A percentile compares a stretch with the other conserved stretches of the same genome.
These are phyloP conservation scores for Penicillium subrubescens DNA, from an alignment of 495 filamentous ascomycete genomes.

Conservation along the genomic window DNA sequence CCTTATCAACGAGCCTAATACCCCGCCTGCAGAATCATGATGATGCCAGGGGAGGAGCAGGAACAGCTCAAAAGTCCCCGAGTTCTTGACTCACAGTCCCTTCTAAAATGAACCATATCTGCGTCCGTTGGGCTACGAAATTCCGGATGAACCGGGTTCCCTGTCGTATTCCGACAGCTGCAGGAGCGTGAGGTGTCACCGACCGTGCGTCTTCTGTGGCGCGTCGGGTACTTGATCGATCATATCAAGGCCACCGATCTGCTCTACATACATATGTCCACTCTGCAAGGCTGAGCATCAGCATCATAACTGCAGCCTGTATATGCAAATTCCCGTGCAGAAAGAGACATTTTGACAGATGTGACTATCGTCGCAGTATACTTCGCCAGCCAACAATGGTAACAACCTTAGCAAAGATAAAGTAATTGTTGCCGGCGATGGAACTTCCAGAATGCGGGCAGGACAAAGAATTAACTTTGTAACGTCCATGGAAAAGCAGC, in stretches of 20 bases:
- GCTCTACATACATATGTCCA: background rate
- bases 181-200: constrained; percentile 25
- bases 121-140: background rate
- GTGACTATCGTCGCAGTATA: background rate
- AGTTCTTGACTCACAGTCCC: background rate
- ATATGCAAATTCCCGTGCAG: background rate
- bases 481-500: constrained; percentile 3
- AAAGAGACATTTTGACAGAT: background rate
- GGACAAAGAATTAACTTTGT: constrained; percentile 15
- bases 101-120: background rate
- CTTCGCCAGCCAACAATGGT: background rate
- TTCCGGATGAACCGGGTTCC: background rate
- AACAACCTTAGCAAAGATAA: background rate
- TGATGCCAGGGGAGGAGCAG: background rate
- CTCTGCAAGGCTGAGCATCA: background rate
- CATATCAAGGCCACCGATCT: constrained; percentile 12
- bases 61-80: background rate
- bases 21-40: background rate
- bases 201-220: constrained; percentile 13
- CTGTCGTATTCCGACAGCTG: constrained; percentile 16
- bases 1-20: background rate
- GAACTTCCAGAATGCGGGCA: background rate
- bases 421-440: background rate
- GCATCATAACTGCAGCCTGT: background rate
- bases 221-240: constrained; percentile 15